Percentiles rank a stretch among this genome's conserved stretches.
phyloP scores from a whole-genome alignment of 345 rosid species.

The Psidium friedrichsthalianum region DNA sequence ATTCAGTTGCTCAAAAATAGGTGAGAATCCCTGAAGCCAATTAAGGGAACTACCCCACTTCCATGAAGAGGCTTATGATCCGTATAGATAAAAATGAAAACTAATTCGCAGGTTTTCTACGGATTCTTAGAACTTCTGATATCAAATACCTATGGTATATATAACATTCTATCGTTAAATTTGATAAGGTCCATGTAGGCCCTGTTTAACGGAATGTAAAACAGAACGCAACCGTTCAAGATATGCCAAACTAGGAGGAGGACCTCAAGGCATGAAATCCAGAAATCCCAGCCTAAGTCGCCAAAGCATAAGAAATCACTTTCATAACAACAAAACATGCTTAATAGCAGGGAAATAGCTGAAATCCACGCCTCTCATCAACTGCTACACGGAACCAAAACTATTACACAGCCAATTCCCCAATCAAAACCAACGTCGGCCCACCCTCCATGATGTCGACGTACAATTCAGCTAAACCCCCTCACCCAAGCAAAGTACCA shows the following conservation, averaged over 20 bases:
- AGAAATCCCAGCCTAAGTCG: not conserved
- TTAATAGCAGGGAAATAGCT: not conserved
- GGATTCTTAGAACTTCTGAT: not conserved
- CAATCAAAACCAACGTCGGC: not conserved
- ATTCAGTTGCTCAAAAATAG: too few species aligned
- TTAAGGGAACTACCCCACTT: not conserved
- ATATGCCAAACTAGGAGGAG: not conserved
- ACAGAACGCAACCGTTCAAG: not conserved
- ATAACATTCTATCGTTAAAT: not conserved
- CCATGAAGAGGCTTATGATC: too few species aligned
- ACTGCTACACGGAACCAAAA: not conserved
- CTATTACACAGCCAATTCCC: not conserved
- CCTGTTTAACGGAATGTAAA: not conserved
- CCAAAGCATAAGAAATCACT: not conserved
- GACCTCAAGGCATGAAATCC: not conserved
- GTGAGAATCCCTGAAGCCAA: not conserved
- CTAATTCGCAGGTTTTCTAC: not conserved
- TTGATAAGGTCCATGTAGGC: not conserved
- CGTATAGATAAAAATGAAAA: too few species aligned
- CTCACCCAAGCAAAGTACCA: not conserved
- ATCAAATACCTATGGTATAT: not conserved
- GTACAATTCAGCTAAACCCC: not conserved
- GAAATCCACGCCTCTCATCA: not conserved
- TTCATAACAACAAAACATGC: not conserved
- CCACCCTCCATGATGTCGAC: not conserved